These are phyloP conservation scores for Pseudoscleropodium purum DNA, from an alignment of 225 moss, liverwort and hornwort genomes.

Conservation along the genomic window DNA sequence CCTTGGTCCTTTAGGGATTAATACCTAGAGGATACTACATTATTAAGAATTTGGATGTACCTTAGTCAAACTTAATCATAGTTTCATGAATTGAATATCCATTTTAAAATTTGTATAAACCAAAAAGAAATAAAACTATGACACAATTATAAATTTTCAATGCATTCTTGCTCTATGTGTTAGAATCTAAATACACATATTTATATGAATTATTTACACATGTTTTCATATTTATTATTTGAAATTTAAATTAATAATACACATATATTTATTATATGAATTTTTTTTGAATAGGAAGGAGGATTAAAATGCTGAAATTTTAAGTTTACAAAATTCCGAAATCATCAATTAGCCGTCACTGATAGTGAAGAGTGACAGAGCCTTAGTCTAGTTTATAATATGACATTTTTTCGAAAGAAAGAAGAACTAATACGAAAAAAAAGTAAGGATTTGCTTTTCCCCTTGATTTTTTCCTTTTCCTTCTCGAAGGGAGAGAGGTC, in stretches of 20 bases:
- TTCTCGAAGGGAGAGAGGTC: neutral
- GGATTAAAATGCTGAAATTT: neutral
- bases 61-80: neutral
- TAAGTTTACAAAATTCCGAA: neutral
- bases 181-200: too few species aligned
- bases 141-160: neutral
- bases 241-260: neutral
- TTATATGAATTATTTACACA: too few species aligned
- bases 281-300: neutral
- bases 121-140: neutral
- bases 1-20: too few species aligned
- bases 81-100: neutral
- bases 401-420: neutral
- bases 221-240: neutral
- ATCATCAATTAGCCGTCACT: neutral
- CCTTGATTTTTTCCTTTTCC: neutral
- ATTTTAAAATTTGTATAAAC: neutral
- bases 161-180: neutral
- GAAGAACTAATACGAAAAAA: neutral
- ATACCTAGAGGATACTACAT: neutral
- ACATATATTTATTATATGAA: neutral
- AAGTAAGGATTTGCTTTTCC: too few species aligned
- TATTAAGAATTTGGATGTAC: neutral
- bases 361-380: fast-evolving
- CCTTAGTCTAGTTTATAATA: neutral